Percentiles rank a stretch among this genome's conserved stretches.
These are phyloP conservation scores for Aspergillus pseudotamarii DNA, from an alignment of 2,329 filamentous ascomycete species.

Conservation along the genomic window DNA sequence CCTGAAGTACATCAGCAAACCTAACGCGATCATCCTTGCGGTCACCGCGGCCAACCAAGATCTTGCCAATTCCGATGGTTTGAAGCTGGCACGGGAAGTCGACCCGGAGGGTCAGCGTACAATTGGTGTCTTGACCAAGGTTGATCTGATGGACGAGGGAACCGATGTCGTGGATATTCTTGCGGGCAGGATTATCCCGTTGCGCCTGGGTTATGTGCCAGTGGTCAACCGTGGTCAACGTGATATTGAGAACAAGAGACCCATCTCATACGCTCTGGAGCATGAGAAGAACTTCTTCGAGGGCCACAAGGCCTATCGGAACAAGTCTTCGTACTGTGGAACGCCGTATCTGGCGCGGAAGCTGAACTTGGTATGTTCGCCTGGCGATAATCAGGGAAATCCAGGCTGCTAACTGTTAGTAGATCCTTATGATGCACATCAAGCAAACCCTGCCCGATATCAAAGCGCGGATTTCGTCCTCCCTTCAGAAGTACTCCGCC, in stretches of 20 bases:
- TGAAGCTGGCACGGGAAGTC: slow-evolving; percentile 95
- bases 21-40: slow-evolving; percentile 95
- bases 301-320: slow-evolving; percentile 96
- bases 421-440: slow-evolving; percentile 99
- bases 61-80: slow-evolving; percentile 95
- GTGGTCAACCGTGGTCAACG: slow-evolving; percentile 97
- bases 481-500: slow-evolving; percentile 83
- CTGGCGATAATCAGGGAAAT: slow-evolving; percentile 7
- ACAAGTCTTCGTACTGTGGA: slow-evolving; percentile 98
- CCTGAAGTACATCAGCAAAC: slow-evolving; percentile 96
- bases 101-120: slow-evolving; percentile 97
- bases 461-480: slow-evolving; percentile 93
- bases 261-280: slow-evolving; percentile 86
- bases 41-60: slow-evolving; percentile 97
- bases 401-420: slow-evolving; percentile 33
- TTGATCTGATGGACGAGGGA: slow-evolving; percentile 98
- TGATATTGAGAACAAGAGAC: slow-evolving; percentile 98
- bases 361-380: slow-evolving; percentile 70
- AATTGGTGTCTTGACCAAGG: slow-evolving; percentile 97
- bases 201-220: slow-evolving; percentile 92
- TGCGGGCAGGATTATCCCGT: slow-evolving; percentile 92
- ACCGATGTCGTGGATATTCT: slow-evolving; percentile 99
- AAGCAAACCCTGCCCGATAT: slow-evolving; percentile 99
- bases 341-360: slow-evolving; percentile 96
- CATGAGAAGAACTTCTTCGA: slow-evolving; percentile 97